Evolutionary conservation across 2,329 filamentous ascomycete genomes (phyloP).

Genomic region (Penicillium frequentans): DNA sequence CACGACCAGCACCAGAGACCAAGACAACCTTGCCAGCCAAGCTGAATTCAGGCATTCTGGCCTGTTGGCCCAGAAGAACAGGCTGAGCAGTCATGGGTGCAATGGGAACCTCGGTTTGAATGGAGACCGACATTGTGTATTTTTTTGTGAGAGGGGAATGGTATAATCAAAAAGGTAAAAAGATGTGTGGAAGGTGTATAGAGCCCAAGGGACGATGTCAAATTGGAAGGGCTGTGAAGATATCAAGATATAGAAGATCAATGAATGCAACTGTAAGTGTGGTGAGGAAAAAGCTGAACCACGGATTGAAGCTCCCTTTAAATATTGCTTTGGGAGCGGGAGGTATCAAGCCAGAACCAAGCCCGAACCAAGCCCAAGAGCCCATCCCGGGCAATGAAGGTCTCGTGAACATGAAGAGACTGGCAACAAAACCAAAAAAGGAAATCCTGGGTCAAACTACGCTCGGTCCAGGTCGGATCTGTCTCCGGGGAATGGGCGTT

Average conservation of each 20-base stretch:
- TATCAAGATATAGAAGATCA: conserved; percentile 1
- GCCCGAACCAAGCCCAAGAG: not conserved
- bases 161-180: not conserved
- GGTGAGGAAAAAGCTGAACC: not conserved
- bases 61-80: conserved; percentile 33
- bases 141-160: not conserved
- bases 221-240: not conserved
- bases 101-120: conserved; percentile 29
- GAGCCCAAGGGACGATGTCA: not conserved
- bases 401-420: conserved; percentile 17
- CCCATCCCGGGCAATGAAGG: not conserved
- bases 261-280: not conserved
- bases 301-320: conserved; percentile 6
- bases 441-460: conserved; percentile 1
- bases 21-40: conserved; percentile 69
- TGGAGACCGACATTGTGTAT: conserved; percentile 34
- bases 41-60: conserved; percentile 69
- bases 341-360: not conserved
- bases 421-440: conserved; percentile 2
- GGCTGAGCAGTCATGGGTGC: conserved; percentile 29
- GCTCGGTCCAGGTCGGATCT: conserved; percentile 1
- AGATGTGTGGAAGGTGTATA: not conserved
- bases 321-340: conserved; percentile 4
- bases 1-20: conserved; percentile 70
- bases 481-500: conserved; percentile 1